These are phyloP conservation scores for Albizia julibrissin DNA, from an alignment of 306 rosid genomes.

Conservation along the genomic window DNA sequence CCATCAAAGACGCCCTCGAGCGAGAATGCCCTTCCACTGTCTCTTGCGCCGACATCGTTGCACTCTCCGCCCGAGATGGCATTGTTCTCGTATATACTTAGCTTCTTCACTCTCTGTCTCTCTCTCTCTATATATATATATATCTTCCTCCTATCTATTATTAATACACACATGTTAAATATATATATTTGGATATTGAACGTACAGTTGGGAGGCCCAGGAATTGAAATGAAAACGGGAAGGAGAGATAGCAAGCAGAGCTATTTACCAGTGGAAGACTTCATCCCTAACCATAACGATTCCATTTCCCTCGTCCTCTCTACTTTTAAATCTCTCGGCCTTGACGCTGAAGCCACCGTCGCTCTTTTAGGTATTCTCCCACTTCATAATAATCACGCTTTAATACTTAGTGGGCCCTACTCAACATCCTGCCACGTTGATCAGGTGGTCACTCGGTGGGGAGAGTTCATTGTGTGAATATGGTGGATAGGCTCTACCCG, in stretches of 20 bases:
- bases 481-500: conserved; percentile 72
- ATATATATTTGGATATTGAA: no score
- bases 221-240: conserved; percentile 74
- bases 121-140: background rate
- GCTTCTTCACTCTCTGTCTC: no score
- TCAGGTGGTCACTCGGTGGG: conserved; percentile 90
- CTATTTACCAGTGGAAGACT: conserved; percentile 39
- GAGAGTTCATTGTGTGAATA: conserved; percentile 67
- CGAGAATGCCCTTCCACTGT: conserved; percentile 66
- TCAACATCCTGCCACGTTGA: background rate
- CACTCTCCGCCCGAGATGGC: conserved; percentile 87
- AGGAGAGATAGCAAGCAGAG: conserved; percentile 75
- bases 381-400: background rate
- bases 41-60: conserved; percentile 87
- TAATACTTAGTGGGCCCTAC: background rate
- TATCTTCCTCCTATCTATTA: background rate
- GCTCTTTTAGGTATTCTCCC: conserved; percentile 68
- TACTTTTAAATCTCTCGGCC: conserved; percentile 67
- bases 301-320: conserved; percentile 63
- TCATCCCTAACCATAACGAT: conserved; percentile 77
- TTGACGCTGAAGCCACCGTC: conserved; percentile 73
- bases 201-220: conserved; percentile 66
- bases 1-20: conserved; percentile 72
- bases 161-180: no score
- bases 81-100: conserved; percentile 56